phyloP scores from a whole-genome alignment of 345 rosid genomes.

The Eucalyptus curtisii region DNA sequence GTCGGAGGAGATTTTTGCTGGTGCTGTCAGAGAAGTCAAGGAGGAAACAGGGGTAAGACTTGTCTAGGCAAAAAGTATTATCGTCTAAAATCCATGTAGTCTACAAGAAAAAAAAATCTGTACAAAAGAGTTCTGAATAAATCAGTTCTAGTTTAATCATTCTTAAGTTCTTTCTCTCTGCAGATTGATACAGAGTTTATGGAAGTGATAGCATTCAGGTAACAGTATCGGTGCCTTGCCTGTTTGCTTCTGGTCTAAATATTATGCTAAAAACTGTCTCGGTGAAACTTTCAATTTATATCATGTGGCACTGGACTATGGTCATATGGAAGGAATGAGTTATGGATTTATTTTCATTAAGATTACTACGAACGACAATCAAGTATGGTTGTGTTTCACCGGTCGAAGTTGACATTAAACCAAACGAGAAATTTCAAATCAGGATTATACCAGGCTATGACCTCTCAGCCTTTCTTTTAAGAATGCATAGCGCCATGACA shows the following conservation, averaged over 20 bases:
- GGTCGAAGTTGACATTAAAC: background rate
- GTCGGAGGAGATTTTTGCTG: constrained; percentile 87
- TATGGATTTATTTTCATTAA: background rate
- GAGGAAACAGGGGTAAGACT: constrained; percentile 92
- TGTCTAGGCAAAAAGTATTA: background rate
- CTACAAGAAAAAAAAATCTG: background rate
- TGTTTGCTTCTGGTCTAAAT: background rate
- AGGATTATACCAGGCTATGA: background rate
- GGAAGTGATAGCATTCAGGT: constrained; percentile 91
- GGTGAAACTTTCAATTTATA: background rate
- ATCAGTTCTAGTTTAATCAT: background rate
- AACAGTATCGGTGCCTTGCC: background rate
- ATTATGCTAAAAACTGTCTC: background rate
- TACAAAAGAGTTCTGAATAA: background rate
- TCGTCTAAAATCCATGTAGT: background rate
- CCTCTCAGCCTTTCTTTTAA: background rate
- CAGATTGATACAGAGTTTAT: constrained; percentile 79
- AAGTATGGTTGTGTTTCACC: background rate
- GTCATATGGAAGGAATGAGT: background rate
- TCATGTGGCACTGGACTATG: background rate
- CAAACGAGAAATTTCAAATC: background rate
- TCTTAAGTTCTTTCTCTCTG: background rate
- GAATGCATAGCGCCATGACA: background rate
- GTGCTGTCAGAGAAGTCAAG: constrained; percentile 90
- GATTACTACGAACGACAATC: background rate